Evolutionary conservation across 1,284 basidiomycete genomes (phyloP), one percentile per base, ranked within the genome.

Genomic region (Phellinidium pouzarii): DNA sequence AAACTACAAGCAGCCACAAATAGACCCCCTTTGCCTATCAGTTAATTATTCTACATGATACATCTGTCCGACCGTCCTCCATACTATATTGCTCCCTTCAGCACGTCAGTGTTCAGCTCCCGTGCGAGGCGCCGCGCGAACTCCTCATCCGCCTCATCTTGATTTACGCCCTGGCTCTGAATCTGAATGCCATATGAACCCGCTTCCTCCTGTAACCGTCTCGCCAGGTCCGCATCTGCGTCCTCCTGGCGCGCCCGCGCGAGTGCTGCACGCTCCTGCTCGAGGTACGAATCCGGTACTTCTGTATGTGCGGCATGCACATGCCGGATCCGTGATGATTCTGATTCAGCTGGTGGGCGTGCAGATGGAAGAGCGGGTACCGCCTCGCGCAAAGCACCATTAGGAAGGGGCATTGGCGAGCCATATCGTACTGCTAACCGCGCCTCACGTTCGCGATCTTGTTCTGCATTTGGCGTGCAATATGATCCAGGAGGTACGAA

Each of bases 121-220:
- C 48, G 41, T 19, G 60, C 60, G 9, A 61, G 42, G 44, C 49
- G 25, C 20, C 57, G 25, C 4, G 60, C 59, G 14, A 55, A 43
- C 44, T 57, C 60, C 3, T 51, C 53, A 44, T 61, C 60, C 4
- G 54, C 51, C 23, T 61, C 60, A 42, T 53, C 58, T n/a, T 38
- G 48, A 53, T 48, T 31, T n/a, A 57, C 47, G 14, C 58, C 48
- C 44, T 58, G 53, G 27, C 40, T 46, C 29, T 49, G 44, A 6
- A 48, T 50, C 19, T 49, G 37, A 2, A 25, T 17, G 27, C 17
- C 3, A 38, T 20, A 26, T 38, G 3, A 43, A 34, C 11, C 48
- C 45, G 36, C 22, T 37, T 52, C 47, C 4, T 46, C 36, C 12
- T 48, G 48, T 9, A 58, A 31, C 17, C 43, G 44, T 9, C 50